Evolutionary conservation across 2,329 filamentous ascomycete species (phyloP).

Genomic region (Ceratocystis alfenasii): DNA sequence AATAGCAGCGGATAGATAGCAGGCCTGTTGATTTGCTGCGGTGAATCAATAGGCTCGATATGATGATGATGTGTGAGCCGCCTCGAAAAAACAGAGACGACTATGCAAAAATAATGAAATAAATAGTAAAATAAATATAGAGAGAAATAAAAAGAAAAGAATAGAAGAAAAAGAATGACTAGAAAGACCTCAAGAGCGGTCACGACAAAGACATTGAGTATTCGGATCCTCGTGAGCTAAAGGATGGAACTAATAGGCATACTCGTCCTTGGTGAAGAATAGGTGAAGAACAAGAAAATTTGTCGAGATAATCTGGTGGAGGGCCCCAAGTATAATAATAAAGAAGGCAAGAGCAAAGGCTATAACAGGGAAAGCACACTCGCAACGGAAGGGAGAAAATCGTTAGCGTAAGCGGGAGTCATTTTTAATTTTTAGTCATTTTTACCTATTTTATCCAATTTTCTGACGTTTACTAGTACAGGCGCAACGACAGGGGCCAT

Average conservation of each 20-base stretch:
- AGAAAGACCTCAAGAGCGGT: neutral
- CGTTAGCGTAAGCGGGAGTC: conserved; percentile 1
- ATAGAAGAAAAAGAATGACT: neutral
- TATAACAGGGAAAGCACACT: neutral
- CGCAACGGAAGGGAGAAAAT: neutral
- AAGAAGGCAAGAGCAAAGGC: neutral
- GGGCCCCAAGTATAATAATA: neutral
- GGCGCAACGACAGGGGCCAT: neutral
- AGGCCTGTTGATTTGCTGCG: neutral
- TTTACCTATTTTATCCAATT: neutral
- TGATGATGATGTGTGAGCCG: neutral
- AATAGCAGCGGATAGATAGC: neutral
- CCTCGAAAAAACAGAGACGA: neutral
- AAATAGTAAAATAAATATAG: neutral
- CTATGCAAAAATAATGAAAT: neutral
- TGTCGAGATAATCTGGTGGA: neutral
- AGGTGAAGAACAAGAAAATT: neutral
- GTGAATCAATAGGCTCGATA: neutral
- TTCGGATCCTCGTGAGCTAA: conserved; percentile 4
- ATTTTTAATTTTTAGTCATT: neutral
- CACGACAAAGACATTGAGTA: conserved; percentile 10
- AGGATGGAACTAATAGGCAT: conserved; percentile 4
- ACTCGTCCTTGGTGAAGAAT: conserved; percentile 9
- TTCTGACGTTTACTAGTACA: neutral
- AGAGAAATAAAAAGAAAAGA: neutral